Base-by-base conservation (phyloP, 108 stramenopile species). In the Skeletonema menzelii region DNA sequence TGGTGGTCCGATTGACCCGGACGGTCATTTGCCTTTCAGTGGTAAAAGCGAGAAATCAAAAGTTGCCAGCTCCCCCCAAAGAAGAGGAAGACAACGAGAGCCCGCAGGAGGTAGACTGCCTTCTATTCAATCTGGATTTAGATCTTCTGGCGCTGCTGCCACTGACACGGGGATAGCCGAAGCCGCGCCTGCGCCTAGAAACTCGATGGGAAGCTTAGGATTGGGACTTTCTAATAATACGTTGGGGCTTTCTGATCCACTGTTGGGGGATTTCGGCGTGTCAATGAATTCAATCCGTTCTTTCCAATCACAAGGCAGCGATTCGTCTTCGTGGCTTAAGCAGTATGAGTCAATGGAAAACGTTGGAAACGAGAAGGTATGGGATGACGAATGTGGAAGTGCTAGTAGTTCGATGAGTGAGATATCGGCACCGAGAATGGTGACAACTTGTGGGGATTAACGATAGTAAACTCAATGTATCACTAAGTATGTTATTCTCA, bases 341-440 rank as follows among this genome's bases (percentile, higher is more conserved):
- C 69, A 77, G 40, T 77, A 77, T 47, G 28, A 77, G 37, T 56
- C 63, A 19, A 77, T 77, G 76, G 76, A 77, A 37, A 64, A 77
- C 46, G 40, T 77, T 28, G 19, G 7, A 20, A 40, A 31, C 15
- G 56, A 65, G 31, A 63, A 46, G 31, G 49, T 34, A 24, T 69
- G 69, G 76, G 76, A 77, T 59, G 76, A 68, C 24, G 67, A 70
- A 53, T 68, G 31, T 26, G 65, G 67, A 19, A 58, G 64, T 17
- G 57, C 27, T n/a, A 59, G 20, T 8, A 24, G 6, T 7, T 20
- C n/a, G 5, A 32, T 32, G 59, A 59, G 59, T n/a, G 59, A 59
- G 22, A 59, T 59, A 15, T 34, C 32, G 0, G 59, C 59, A 32
- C 59, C 59, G 5, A 59, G 59, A 20, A 59, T 59, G 59, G 20